phyloP scores from a whole-genome alignment of 2,329 filamentous ascomycete species.

The Sphaerulina vaccinii region DNA sequence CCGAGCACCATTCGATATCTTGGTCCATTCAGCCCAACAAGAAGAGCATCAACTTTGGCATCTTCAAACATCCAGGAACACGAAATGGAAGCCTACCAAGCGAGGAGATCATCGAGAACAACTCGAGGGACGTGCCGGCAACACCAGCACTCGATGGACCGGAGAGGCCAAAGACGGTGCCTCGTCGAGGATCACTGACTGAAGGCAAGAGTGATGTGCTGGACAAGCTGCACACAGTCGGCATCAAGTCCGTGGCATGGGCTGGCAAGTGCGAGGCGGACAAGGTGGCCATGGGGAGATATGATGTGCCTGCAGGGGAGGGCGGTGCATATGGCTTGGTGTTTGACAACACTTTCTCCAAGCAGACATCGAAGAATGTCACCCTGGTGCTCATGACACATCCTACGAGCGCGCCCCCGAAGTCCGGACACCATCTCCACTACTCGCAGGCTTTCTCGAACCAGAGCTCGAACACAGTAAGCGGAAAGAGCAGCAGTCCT shows the following conservation, averaged over 20 bases:
- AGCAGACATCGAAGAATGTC: constrained; percentile 88
- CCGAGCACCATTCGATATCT: constrained; percentile 85
- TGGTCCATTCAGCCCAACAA: constrained; percentile 98
- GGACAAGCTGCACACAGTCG: constrained; percentile 62
- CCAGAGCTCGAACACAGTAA: constrained; percentile 40
- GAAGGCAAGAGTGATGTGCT: constrained; percentile 59
- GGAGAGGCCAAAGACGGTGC: constrained; percentile 37
- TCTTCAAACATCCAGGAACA: constrained; percentile 92
- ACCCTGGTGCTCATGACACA: constrained; percentile 95
- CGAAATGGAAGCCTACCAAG: constrained; percentile 53
- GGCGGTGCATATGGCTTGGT: constrained; percentile 94
- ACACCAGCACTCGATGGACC: constrained; percentile 41
- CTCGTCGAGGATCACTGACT: constrained; percentile 48
- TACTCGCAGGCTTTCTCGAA: constrained; percentile 56
- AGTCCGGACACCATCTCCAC: constrained; percentile 68
- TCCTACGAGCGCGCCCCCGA: constrained; percentile 75
- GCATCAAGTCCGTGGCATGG: constrained; percentile 69
- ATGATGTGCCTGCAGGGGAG: constrained; percentile 71
- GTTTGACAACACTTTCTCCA: constrained; percentile 98
- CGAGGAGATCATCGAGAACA: constrained; percentile 41
- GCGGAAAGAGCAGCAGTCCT: constrained; percentile 40
- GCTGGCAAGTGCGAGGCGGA: constrained; percentile 94
- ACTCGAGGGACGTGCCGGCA: constrained; percentile 37
- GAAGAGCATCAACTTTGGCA: constrained; percentile 96
- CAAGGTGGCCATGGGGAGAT: constrained; percentile 86